These are phyloP conservation scores for Rhodotorula sp. DNA, from an alignment of 1,284 basidiomycete genomes.

Conservation along the genomic window DNA sequence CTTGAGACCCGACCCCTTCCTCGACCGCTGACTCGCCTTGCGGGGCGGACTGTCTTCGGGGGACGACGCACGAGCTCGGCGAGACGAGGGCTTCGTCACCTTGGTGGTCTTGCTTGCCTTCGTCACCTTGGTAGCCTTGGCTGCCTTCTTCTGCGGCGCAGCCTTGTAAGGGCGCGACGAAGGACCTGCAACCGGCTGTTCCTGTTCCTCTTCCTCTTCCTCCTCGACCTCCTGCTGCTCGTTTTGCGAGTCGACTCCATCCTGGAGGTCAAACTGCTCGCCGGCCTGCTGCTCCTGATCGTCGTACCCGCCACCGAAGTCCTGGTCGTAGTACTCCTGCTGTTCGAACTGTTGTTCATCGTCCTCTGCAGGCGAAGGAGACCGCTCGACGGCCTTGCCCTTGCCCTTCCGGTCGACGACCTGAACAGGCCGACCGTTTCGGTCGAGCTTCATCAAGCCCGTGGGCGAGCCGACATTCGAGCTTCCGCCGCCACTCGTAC, in stretches of 20 bases:
- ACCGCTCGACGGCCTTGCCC: constrained; percentile 21
- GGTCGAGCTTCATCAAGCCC: constrained; percentile 20
- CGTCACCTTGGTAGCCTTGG: constrained; percentile 11
- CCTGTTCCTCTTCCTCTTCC: constrained; percentile 47
- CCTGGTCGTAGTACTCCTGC: constrained; percentile 5
- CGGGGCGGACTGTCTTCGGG: not conserved
- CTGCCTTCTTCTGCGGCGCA: constrained; percentile 13
- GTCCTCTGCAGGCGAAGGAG: not conserved
- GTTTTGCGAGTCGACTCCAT: constrained; percentile 47
- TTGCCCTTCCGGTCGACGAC: constrained; percentile 30
- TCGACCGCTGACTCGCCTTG: not conserved
- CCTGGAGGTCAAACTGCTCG: constrained; percentile 44
- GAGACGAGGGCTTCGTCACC: constrained; percentile 7
- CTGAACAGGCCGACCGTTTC: constrained; percentile 34
- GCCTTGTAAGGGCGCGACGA: constrained; percentile 45
- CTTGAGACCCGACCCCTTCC: constrained; percentile 25
- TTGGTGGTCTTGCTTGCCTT: not conserved
- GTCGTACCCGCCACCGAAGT: constrained; percentile 13
- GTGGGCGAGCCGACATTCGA: not conserved
- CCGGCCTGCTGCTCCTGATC: constrained; percentile 48
- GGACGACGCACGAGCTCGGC: constrained; percentile 4
- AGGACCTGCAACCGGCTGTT: constrained; percentile 4
- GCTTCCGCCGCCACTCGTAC: not conserved
- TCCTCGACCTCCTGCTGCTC: constrained; percentile 57
- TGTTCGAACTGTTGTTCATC: not conserved